phyloP scores from a whole-genome alignment of 1,139 yeast genomes.

The Geotrichum klebahnii region DNA sequence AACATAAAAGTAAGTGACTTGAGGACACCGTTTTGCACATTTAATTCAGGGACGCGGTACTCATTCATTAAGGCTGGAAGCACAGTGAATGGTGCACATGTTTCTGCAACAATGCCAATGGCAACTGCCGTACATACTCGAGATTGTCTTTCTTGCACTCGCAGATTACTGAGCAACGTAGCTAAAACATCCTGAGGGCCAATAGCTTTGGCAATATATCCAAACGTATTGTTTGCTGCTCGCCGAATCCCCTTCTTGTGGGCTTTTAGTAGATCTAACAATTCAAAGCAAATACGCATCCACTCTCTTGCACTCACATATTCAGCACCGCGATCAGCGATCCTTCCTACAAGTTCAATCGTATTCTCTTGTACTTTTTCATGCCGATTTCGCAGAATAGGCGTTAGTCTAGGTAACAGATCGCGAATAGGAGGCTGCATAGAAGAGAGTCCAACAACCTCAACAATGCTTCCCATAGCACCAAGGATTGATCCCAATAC shows the following conservation, averaged over 20 bases:
- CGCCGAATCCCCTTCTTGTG: conserved; percentile 73
- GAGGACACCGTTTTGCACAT: conserved; percentile 92
- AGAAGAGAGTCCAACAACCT: conserved; percentile 51
- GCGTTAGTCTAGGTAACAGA: conserved; percentile 81
- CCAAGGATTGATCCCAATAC: conserved; percentile 80
- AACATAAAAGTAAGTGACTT: conserved; percentile 91
- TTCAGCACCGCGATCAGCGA: conserved; percentile 82
- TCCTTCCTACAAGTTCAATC: conserved; percentile 72
- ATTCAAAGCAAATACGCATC: conserved; percentile 94
- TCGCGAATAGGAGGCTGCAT: conserved; percentile 84
- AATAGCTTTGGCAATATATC: conserved; percentile 82
- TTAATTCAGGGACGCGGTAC: conserved; percentile 84
- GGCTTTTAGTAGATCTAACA: conserved; percentile 83
- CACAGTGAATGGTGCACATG: conserved; percentile 89
- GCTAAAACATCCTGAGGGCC: conserved; percentile 96
- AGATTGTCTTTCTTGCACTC: conserved; percentile 92
- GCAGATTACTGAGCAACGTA: conserved; percentile 73
- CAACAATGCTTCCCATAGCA: conserved; percentile 57
- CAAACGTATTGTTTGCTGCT: conserved; percentile 89
- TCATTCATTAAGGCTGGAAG: conserved; percentile 97
- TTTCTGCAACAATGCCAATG: conserved; percentile 92
- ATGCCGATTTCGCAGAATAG: conserved; percentile 83
- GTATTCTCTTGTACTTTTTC: conserved; percentile 89
- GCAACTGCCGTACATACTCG: conserved; percentile 98
- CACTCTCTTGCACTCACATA: conserved; percentile 89